Percentiles rank a stretch among this genome's conserved stretches.
These are phyloP conservation scores for Acanthamoeba royreba DNA, from an alignment of 208 protist species.

Conservation along the genomic window DNA sequence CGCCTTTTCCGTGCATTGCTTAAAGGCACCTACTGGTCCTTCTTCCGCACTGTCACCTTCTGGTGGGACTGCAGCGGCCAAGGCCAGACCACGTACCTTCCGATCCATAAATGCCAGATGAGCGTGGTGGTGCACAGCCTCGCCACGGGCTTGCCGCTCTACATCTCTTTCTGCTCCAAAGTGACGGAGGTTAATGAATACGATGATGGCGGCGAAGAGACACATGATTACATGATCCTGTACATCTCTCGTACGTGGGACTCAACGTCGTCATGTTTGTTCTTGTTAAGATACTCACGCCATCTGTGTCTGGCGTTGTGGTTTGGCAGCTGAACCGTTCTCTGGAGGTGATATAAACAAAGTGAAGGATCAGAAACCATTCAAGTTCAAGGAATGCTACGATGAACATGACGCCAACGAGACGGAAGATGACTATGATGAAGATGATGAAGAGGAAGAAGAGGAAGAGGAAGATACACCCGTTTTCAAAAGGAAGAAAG, in stretches of 20 bases:
- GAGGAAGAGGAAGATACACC: background rate
- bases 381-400: background rate
- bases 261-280: background rate
- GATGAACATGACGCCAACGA: background rate
- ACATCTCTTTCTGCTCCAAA: background rate
- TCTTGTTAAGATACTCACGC: background rate
- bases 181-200: background rate
- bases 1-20: background rate
- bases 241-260: background rate
- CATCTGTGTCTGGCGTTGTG: background rate
- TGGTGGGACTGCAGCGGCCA: background rate
- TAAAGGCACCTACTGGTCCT: background rate
- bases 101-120: background rate
- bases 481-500: background rate
- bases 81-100: background rate
- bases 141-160: background rate
- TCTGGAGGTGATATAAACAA: background rate
- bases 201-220: background rate
- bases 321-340: background rate
- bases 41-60: background rate
- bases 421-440: background rate
- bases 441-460: background rate
- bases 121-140: background rate
- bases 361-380: background rate
- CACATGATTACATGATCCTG: background rate